Evolutionary conservation across 23 red algal genomes (phyloP).

Genomic region (Gracilaria gracilis): DNA sequence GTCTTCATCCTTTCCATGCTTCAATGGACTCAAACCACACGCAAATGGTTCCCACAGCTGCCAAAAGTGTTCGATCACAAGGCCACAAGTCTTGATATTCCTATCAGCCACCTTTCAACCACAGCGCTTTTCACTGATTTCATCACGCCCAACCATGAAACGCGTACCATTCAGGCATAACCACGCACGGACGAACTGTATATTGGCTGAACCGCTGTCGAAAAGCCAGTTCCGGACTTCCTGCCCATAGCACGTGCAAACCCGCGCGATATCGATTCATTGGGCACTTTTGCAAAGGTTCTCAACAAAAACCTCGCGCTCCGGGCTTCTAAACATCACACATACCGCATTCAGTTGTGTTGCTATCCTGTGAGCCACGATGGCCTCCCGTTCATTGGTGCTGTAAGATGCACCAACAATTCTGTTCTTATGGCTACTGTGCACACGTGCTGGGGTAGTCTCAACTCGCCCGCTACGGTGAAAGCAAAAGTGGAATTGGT

Average conservation of each 20-base stretch:
- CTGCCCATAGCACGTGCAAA: not conserved
- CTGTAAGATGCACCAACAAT: conserved; percentile 14
- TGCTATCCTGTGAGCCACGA: conserved; percentile 50
- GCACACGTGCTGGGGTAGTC: conserved; percentile 76
- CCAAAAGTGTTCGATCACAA: conserved; percentile 56
- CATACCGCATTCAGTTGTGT: conserved; percentile 24
- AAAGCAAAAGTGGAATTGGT: conserved; percentile 53
- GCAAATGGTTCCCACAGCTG: conserved; percentile 57
- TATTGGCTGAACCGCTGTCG: conserved; percentile 37
- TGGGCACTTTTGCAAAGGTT: conserved; percentile 40
- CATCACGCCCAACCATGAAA: not conserved
- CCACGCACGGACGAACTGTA: conserved; percentile 71
- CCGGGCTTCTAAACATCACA: not conserved
- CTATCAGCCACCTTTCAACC: not conserved
- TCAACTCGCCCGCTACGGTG: conserved; percentile 61
- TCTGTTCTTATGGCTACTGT: conserved; percentile 62
- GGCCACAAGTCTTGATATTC: conserved; percentile 59
- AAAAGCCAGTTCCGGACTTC: conserved; percentile 15
- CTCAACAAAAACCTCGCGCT: conserved; percentile 27
- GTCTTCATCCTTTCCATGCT: conserved; percentile 64
- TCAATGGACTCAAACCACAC: conserved; percentile 64
- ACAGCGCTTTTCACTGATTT: conserved; percentile 57
- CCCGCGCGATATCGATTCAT: conserved; percentile 22
- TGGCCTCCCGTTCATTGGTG: conserved; percentile 71
- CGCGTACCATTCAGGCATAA: conserved; percentile 60